Percentiles rank a stretch among this genome's conserved stretches.
These are phyloP conservation scores for Jatropha multifida DNA, from an alignment of 441 rosid species.

Conservation along the genomic window DNA sequence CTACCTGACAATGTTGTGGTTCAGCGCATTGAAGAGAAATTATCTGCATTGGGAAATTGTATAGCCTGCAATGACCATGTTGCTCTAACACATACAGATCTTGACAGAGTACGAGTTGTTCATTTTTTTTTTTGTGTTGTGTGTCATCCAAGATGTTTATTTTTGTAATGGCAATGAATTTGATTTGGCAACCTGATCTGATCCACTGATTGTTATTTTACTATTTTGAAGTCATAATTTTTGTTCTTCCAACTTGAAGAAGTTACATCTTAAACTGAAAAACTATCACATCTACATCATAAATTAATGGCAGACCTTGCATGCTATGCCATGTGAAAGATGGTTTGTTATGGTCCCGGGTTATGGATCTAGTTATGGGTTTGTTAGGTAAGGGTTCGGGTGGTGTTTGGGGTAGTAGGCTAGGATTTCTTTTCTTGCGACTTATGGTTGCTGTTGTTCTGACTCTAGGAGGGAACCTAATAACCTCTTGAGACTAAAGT, in stretches of 20 bases:
- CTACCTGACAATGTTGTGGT: conserved; percentile 89
- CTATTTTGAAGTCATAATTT: neutral
- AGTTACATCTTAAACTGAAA: neutral
- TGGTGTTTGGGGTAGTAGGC: too few species aligned
- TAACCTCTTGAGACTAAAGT: too few species aligned
- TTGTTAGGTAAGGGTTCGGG: too few species aligned
- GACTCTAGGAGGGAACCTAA: too few species aligned
- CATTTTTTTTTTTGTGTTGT: neutral
- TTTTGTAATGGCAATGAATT: neutral
- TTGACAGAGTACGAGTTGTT: conserved; percentile 55
- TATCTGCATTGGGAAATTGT: conserved; percentile 92
- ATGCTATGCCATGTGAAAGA: neutral
- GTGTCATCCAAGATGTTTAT: neutral
- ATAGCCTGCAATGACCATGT: conserved; percentile 96
- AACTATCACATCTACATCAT: neutral
- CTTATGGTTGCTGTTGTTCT: too few species aligned
- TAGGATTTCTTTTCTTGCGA: too few species aligned
- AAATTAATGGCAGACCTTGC: neutral
- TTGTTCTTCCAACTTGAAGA: neutral
- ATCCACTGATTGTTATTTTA: neutral
- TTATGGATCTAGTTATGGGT: too few species aligned
- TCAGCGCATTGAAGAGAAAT: conserved; percentile 80
- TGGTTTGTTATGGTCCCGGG: too few species aligned
- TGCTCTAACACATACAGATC: conserved; percentile 90
- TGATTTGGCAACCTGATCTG: neutral